Conservation (phyloP, 225 moss, liverwort and hornwort genomes). For the Physcomitrellopsis africana region DNA sequence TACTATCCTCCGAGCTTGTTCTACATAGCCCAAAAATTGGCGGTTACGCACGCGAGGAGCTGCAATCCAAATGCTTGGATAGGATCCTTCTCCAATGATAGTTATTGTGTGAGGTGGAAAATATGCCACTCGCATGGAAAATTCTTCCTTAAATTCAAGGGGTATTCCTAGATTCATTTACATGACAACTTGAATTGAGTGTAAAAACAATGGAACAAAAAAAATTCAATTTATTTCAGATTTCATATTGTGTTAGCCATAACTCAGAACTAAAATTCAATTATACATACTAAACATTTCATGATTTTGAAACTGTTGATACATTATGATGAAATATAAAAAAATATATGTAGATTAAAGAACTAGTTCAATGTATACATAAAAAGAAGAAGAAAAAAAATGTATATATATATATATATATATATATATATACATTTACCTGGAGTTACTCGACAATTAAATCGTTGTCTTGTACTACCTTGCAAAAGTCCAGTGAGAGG, state of each 20-base stretch:
- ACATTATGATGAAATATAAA: too few relatives aligned
- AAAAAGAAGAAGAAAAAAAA: too few relatives aligned
- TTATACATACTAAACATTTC: too few relatives aligned
- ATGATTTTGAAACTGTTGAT: too few relatives aligned
- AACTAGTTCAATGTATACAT: too few relatives aligned
- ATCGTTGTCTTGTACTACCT: constrained; percentile 57
- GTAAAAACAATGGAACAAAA: too few relatives aligned
- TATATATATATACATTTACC: constrained; percentile 24
- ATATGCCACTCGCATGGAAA: constrained; percentile 67
- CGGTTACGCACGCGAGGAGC: constrained; percentile 64
- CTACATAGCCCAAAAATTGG: constrained; percentile 70
- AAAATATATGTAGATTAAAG: too few relatives aligned
- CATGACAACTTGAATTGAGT: neutral
- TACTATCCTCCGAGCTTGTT: constrained; percentile 59
- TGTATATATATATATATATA: neutral
- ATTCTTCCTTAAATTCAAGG: constrained; percentile 22
- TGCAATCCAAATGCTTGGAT: constrained; percentile 82
- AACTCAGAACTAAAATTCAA: too few relatives aligned
- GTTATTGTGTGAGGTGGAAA: constrained; percentile 66
- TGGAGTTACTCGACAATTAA: constrained; percentile 54
- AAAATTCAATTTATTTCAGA: too few relatives aligned
- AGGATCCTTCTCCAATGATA: constrained; percentile 74
- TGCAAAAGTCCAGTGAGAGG: constrained; percentile 59
- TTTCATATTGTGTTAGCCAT: too few relatives aligned
- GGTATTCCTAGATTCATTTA: constrained; percentile 38